Evolutionary conservation across 495 filamentous ascomycete genomes (phyloP), one percentile per base, ranked within the genome.

Genomic region (Hypoxylon subgilvum): DNA sequence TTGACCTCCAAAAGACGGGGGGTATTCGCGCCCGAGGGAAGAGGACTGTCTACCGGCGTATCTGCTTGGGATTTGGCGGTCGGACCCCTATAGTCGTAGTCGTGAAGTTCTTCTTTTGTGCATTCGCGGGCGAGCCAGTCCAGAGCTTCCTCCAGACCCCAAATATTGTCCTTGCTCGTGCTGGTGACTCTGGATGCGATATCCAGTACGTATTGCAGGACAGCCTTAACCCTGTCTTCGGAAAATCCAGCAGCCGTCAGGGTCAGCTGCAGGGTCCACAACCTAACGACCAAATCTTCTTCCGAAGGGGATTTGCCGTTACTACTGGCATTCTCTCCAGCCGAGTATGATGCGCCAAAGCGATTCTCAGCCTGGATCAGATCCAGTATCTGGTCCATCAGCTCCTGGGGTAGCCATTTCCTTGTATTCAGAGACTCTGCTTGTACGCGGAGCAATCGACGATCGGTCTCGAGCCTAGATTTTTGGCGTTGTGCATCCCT

Each of bases 141-240:
- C 22, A 97, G 61, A n/a, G 84, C 82, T 68, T 94, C 91, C 52
- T 94, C 87, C 39, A 97, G 73, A 14, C 92, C 92, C 88, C 91
- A 95, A 8, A 90, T 79, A 3, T 76, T 71, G 32, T 94, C 90
- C 54, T 85, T 88, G 58, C 60, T 74, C 6, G 75, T 75, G 25
- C 70, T 59, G 16, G 68, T 69, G 8, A 84, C 75, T 56, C 78
- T 79, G 5, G 78, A 79, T 14, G 79, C 76, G 61, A 84, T 82
- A 25, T 80, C 74, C 36, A 91, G 70, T 8, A 91, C 76, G 63
- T 86, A 82, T 51, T 82, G 79, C 38, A 96, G 61, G 5, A 85
- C 85, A 16, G 85, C 77, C 39, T 87, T 79, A 13, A 90, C 80
- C 52, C 78, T 82, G 6, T 82, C 75, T 13, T 80, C 66, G 2